phyloP scores from a whole-genome alignment of 2,329 filamentous ascomycete species.

The Fusarium mundagurra region DNA sequence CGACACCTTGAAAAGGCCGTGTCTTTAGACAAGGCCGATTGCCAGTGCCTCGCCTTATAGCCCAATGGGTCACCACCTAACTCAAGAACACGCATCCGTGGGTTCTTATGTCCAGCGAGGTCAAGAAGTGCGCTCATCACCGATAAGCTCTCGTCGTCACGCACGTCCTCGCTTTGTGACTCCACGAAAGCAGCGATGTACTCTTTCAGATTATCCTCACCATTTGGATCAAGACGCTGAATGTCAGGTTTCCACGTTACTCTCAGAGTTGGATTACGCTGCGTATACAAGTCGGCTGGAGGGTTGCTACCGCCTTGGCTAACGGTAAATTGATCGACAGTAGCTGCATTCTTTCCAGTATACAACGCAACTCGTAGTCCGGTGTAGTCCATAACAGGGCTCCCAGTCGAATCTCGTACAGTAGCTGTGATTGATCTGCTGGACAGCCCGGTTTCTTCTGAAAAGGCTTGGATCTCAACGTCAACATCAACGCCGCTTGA shows the following conservation, averaged over 20 bases:
- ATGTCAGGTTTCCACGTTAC: not conserved
- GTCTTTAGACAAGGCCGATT: not conserved
- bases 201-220: rapidly evolving
- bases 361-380: not conserved
- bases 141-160: not conserved
- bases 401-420: not conserved
- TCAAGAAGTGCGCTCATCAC: not conserved
- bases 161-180: not conserved
- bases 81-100: not conserved
- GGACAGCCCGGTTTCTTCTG: not conserved
- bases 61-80: not conserved
- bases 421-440: not conserved
- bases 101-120: not conserved
- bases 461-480: not conserved
- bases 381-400: not conserved
- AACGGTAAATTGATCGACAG: not conserved
- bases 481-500: not conserved
- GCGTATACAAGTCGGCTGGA: not conserved
- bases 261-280: not conserved
- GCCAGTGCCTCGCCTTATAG: not conserved
- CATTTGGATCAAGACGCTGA: rapidly evolving
- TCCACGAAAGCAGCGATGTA: not conserved
- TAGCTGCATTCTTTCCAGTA: not conserved
- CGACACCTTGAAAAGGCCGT: not conserved
- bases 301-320: not conserved